Conservation (phyloP, 1,139 yeast genomes). For the Magnusiomyces tetraspermus region DNA sequence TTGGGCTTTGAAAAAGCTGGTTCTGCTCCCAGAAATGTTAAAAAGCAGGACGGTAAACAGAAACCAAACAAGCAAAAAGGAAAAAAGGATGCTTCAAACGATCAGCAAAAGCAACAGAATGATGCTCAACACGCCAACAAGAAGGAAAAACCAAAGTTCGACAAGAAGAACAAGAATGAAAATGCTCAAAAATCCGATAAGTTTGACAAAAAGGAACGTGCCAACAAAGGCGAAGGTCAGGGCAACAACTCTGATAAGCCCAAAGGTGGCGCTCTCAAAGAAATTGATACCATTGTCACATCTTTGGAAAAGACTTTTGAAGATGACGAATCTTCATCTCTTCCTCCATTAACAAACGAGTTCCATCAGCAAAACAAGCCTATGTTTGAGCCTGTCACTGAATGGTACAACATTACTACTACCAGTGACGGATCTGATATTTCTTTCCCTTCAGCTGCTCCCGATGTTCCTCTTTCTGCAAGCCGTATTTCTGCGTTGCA, state of each 20-base stretch:
- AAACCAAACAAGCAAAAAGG: not conserved
- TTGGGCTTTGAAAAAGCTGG: conserved; percentile 1
- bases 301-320: conserved; percentile 1
- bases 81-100: not conserved
- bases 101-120: not conserved
- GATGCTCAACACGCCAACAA: not conserved
- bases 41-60: not conserved
- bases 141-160: not conserved
- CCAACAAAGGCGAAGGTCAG: not conserved
- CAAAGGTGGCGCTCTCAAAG: conserved; percentile 36
- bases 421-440: conserved; percentile 24
- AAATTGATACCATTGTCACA: conserved; percentile 56
- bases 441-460: conserved; percentile 20
- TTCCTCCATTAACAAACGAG: not conserved
- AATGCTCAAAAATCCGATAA: not conserved
- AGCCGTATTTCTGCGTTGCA: conserved; percentile 47
- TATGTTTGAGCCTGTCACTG: conserved; percentile 52
- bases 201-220: not conserved
- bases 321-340: conserved; percentile 3
- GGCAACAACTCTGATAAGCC: not conserved
- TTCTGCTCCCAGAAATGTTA: not conserved
- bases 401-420: conserved; percentile 61
- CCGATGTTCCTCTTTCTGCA: conserved; percentile 38
- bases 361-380: conserved; percentile 37
- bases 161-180: not conserved